Evolutionary conservation across 176 grass and related monocot genomes (phyloP).

Genomic region (Zoysia japonica): DNA sequence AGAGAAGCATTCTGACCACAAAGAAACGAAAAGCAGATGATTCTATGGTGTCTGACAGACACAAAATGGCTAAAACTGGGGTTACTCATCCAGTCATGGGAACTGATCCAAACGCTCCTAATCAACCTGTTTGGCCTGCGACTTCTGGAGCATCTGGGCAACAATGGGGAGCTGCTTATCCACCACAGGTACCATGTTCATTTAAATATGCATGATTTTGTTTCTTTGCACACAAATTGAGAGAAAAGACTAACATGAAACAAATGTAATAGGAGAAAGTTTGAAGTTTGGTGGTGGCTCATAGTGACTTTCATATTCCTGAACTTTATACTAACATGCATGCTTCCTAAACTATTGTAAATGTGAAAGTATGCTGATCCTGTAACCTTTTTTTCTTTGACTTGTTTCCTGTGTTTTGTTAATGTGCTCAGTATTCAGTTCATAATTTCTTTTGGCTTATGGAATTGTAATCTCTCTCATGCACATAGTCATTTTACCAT

Average conservation of each 20-base stretch:
- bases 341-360: background rate
- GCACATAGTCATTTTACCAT: background rate
- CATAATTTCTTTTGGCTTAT: background rate
- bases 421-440: background rate
- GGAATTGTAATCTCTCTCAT: background rate
- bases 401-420: background rate
- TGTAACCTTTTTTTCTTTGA: background rate
- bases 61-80: slow-evolving; percentile 66
- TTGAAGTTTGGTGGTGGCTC: background rate
- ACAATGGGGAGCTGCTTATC: slow-evolving; percentile 70
- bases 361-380: slow-evolving; percentile 2
- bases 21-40: slow-evolving; percentile 90
- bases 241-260: background rate
- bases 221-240: background rate
- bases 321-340: background rate
- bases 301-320: background rate
- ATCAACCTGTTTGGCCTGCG: slow-evolving; percentile 57
- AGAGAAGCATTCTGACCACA: slow-evolving; percentile 62
- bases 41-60: slow-evolving; percentile 60
- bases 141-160: slow-evolving; percentile 59
- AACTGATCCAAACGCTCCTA: slow-evolving; percentile 67
- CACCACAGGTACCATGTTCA: slow-evolving; percentile 49
- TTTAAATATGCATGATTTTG: background rate
- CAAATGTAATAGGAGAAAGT: background rate
- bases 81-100: slow-evolving; percentile 51